Base-by-base conservation (phyloP, 2,329 filamentous ascomycete species). In the Fusarium sublunatum region DNA sequence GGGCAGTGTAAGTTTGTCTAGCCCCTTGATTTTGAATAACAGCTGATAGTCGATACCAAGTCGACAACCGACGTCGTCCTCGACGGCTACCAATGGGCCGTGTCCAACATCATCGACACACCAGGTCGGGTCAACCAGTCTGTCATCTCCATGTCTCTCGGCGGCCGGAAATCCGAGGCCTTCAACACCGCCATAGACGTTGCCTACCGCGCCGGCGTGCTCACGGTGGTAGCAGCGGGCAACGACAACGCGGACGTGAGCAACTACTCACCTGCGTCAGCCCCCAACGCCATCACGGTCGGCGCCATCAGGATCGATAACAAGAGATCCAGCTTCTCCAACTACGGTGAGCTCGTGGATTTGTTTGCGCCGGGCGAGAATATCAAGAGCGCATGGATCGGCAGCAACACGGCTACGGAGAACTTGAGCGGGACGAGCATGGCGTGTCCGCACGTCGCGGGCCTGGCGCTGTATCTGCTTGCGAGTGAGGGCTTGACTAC, bases 401-500 rank as follows among this genome's bases (percentile, higher is more conserved):
- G 77, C 28, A 66, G 71, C 60, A 76, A 56, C 34, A 76, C 68
- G 6, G 78, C 82, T 24, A 81, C 72, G n/a, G 75, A 75, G 43
- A 78, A 70, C 26, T 78, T 86, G 67, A 82, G 79, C 12, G 87
- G 87, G 31, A 89, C 87, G 6, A 86, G 82, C 32, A 88, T 88
- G 86, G 84, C 86, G 3, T 76, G 80, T 4, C 86, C 87, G 0
- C 86, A 88, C 69, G 78, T 89, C 49, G 78, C 84, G 24, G 87
- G 87, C 11, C 72, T 89, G n/a, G 64, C 82, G 10, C 78, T 84
- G n/a, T 88, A 88, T 70, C 72, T 88, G 32, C 63, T 43, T 48
- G 61, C 53, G 5, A 62, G 54, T 25, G 66, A 70, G 41, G 36
- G 28, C 70, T 83, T 58, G 75, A 64, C 62, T 7, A 77, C 75